These are phyloP conservation scores for Penicillium cosmopolitanum DNA, from an alignment of 495 filamentous ascomycete genomes.

Conservation along the genomic window DNA sequence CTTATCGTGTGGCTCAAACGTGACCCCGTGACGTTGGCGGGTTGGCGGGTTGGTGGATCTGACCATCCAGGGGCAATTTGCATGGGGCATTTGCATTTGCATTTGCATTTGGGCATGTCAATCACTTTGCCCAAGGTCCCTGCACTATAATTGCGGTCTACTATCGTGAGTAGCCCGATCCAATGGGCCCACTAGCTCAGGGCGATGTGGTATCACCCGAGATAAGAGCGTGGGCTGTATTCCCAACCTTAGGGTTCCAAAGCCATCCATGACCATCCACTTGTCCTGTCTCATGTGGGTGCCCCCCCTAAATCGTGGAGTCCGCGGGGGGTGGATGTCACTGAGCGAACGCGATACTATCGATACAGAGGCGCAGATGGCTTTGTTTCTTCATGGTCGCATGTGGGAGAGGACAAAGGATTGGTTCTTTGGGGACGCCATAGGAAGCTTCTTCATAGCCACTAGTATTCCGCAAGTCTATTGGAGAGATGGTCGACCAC, in stretches of 20 bases:
- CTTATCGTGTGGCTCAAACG: conserved; percentile 34
- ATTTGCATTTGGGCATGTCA: conserved; percentile 1
- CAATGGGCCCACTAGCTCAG: not conserved
- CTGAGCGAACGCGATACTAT: not conserved
- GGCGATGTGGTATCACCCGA: conserved; percentile 5
- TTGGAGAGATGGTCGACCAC: conserved; percentile 14
- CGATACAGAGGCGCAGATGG: conserved; percentile 23
- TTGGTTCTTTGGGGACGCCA: conserved; percentile 14
- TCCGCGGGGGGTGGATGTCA: too few relatives aligned
- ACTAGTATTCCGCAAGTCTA: conserved; percentile 9
- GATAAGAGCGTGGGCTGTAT: conserved; percentile 13
- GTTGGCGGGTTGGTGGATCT: conserved; percentile 26
- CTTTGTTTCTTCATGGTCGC: conserved; percentile 18
- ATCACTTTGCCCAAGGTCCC: conserved; percentile 3
- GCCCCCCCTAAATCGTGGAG: too few relatives aligned
- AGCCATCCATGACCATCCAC: not conserved
- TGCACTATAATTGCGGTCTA: conserved; percentile 14
- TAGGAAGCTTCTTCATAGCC: conserved; percentile 14
- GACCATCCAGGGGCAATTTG: conserved; percentile 10
- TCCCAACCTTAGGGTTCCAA: not conserved
- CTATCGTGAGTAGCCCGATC: conserved; percentile 8
- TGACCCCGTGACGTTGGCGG: conserved; percentile 23
- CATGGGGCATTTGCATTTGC: conserved; percentile 1
- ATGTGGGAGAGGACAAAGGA: conserved; percentile 15
- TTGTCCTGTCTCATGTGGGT: too few relatives aligned